Base-by-base conservation (phyloP, 768 basidiomycete genomes). In the Russula abietina region DNA sequence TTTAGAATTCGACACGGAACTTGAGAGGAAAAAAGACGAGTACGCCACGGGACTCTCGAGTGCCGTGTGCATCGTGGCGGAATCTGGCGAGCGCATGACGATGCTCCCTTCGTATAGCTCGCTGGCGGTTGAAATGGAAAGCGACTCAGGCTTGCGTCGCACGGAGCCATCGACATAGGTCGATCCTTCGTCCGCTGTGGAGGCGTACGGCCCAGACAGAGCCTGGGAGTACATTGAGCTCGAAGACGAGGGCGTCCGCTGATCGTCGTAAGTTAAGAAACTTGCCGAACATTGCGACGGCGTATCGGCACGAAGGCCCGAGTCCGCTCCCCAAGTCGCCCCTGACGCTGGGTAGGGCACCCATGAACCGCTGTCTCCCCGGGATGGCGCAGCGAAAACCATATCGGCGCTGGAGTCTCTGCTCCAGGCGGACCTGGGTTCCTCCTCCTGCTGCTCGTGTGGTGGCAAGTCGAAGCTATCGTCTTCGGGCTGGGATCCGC, bases 351-450 rank as follows among this genome's bases (percentile, higher is more conserved):
- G 36, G 46, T 66, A 68, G 22, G 59, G 50, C 5, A 55, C 46
- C 67, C 67, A 68, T 16, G 61, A 62, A 9, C 39, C 33, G 39
- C 57, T 56, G 32, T 63, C 65, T 24, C 22, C 65, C n/a, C 60
- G 57, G 8, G 45, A 33, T 36, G 61, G 51, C 22, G 28, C 61
- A 26, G 65, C 68, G 11, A 65, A 69, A 32, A 64, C 61, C 26
- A 67, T 64, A 54, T 69, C 69, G 54, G 67, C 60, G 55, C 66
- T 67, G 22, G 71, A 71, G 52, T 76, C 85, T 66, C 78, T 80
- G 76, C 85, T 87, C 84, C 85, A 86, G 67, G 71, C 77, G 9
- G 86, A 86, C 62, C 77, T 76, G 62, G 76, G 77, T 48, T 75
- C 75, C 57, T 79, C 77, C 59, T 78, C 78, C 10, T 81, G 82